phyloP scores from a whole-genome alignment of 2,329 filamentous ascomycete species.

The Karstenula rhodostoma region DNA sequence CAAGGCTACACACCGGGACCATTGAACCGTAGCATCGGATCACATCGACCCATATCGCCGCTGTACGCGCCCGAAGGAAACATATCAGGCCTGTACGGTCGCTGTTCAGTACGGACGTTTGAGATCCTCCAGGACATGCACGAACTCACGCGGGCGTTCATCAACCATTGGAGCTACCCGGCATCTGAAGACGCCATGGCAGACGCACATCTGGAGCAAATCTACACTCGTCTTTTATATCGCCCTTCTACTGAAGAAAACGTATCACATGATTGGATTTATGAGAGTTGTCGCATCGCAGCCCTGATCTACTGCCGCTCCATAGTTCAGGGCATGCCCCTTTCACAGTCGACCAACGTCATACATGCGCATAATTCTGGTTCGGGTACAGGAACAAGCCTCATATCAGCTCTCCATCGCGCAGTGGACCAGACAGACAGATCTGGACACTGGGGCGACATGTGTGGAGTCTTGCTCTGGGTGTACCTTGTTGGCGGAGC shows the following conservation, averaged over 20 bases:
- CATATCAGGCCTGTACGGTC: slow-evolving; percentile 23
- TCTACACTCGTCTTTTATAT: slow-evolving; percentile 31
- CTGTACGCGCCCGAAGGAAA: slow-evolving; percentile 30
- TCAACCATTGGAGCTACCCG: slow-evolving; percentile 28
- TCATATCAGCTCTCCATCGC: slow-evolving; percentile 34
- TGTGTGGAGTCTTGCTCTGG: slow-evolving; percentile 44
- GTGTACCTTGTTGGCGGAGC: slow-evolving; percentile 41
- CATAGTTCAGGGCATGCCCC: slow-evolving; percentile 35
- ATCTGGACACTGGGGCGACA: slow-evolving; percentile 31
- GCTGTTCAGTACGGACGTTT: slow-evolving; percentile 32
- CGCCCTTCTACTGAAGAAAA: slow-evolving; percentile 24
- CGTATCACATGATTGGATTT: slow-evolving; percentile 36
- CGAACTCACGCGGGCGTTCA: slow-evolving; percentile 30
- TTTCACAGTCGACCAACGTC: slow-evolving; percentile 33
- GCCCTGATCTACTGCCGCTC: slow-evolving; percentile 42
- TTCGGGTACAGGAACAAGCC: slow-evolving; percentile 18
- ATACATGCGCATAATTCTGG: slow-evolving; percentile 24
- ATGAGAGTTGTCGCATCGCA: slow-evolving; percentile 43
- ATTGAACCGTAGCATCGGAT: slow-evolving; percentile 11
- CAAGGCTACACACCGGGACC: slow-evolving; percentile 25
- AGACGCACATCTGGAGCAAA: slow-evolving; percentile 36
- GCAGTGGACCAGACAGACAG: slow-evolving; percentile 37
- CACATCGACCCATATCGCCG: slow-evolving; percentile 30
- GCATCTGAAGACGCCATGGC: slow-evolving; percentile 23
- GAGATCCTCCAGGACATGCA: slow-evolving; percentile 40